Evolutionary conservation across 2,329 filamentous ascomycete genomes (phyloP), one percentile per base, ranked within the genome.

Genomic region (Pezicula rhizophila): DNA sequence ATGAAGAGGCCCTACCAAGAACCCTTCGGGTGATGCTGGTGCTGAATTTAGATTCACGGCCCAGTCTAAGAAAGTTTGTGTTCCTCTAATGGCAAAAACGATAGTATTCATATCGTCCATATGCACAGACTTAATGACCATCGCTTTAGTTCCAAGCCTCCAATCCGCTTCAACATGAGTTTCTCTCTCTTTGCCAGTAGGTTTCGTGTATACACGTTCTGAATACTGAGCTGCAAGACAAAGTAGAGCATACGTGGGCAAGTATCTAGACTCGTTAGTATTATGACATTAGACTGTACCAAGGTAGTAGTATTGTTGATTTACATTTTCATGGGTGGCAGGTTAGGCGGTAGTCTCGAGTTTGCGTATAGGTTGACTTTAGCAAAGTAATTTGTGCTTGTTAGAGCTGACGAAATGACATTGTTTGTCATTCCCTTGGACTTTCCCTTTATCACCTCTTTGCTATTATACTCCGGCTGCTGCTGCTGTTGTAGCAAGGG

Each of bases 11-110:
- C 68, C 62, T 55, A 74, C 72, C 23, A 95, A 73, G 62, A 95
- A 93, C 1, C 78, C 79, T 0, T 62, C 64, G 0, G 89, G 87
- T 1, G 80, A 74, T 0, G 77, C 73, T 0, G 88, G 88, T 0
- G 77, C 80, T 1, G 79, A 79, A 44, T 87, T 80, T 47, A 93
- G 76, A 64, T 95, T 95, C 41, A 93, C 86, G 2, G 85, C 79
- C 89, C 89, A 95, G 68, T 95, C 89, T 71, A 87, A 82, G 57
- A 93, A 87, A 6, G 80, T 86, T 20, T 88, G 81, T 1, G 84
- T 89, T 17, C 89, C 89, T 17, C 89, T 80, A 53, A 95, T 87
- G 12, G 89, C 88, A 60, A 95, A 87, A 10, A 95, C 85, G 48
- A 95, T 84, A 15, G 84, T 84, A 62, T 87, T 81, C 70, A 84